Evolutionary conservation across 2,329 filamentous ascomycete genomes (phyloP).

Genomic region (Elsinoe perseae): DNA sequence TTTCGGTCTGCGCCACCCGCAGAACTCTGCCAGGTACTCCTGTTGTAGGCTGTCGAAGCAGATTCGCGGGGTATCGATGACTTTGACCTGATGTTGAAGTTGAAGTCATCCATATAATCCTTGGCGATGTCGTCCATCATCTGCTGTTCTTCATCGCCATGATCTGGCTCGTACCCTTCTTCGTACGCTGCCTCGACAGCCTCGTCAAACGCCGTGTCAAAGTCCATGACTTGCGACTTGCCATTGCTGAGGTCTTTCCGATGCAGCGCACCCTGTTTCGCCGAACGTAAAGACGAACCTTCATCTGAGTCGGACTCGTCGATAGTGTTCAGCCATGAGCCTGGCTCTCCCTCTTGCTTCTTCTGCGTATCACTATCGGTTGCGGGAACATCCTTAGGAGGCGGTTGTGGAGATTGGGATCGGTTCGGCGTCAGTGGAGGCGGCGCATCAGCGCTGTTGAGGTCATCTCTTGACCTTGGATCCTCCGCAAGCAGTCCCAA

Average conservation of each 20-base stretch:
- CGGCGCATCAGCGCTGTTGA: constrained; percentile 49
- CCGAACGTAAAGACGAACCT: constrained; percentile 70
- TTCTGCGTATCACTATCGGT: constrained; percentile 5
- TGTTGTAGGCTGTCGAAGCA: constrained; percentile 71
- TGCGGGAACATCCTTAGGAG: background rate
- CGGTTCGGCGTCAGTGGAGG: constrained; percentile 62
- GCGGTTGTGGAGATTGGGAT: constrained; percentile 40
- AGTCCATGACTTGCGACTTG: constrained; percentile 74
- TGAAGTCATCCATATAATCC: constrained; percentile 74
- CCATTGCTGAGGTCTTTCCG: constrained; percentile 61
- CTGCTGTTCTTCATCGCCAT: constrained; percentile 43
- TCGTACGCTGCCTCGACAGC: constrained; percentile 95
- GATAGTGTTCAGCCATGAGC: constrained; percentile 49
- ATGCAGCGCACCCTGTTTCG: constrained; percentile 62
- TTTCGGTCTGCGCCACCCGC: constrained; percentile 60
- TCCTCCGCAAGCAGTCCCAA: background rate
- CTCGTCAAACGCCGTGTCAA: constrained; percentile 87
- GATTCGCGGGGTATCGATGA: constrained; percentile 68
- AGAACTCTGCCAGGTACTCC: constrained; percentile 73
- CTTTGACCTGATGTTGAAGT: constrained; percentile 62
- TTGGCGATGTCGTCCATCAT: constrained; percentile 77
- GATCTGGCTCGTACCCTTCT: constrained; percentile 73
- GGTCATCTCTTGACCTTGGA: constrained; percentile 7
- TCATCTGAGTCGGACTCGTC: constrained; percentile 75
- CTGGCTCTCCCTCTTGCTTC: constrained; percentile 17